Conservation (phyloP, 768 basidiomycete species). For the Mycena capillaripes region DNA sequence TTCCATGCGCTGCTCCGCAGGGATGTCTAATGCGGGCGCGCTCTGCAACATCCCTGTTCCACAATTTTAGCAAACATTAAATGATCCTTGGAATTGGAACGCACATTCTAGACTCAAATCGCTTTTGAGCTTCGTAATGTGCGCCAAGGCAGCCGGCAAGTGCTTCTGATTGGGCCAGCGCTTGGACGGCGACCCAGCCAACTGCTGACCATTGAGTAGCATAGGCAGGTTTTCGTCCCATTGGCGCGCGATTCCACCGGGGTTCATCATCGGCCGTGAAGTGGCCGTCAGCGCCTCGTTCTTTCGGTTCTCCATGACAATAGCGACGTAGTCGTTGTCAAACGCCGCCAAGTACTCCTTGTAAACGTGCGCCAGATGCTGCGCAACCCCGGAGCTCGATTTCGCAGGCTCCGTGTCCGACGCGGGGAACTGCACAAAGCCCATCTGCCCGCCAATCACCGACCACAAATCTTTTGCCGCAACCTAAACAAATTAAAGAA, state of each 20-base stretch:
- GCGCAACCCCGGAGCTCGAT: slow-evolving; percentile 72
- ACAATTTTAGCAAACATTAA: not conserved
- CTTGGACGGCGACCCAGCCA: too few species aligned
- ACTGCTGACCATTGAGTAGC: too few species aligned
- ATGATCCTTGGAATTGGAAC: slow-evolving; percentile 24
- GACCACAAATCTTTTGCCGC: slow-evolving; percentile 71
- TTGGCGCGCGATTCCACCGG: too few species aligned
- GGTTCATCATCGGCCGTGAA: slow-evolving; percentile 13
- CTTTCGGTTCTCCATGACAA: slow-evolving; percentile 54
- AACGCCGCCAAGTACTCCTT: slow-evolving; percentile 69
- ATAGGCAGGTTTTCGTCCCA: too few species aligned
- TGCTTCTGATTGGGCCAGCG: slow-evolving; percentile 52
- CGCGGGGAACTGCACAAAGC: slow-evolving; percentile 75
- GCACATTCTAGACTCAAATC: slow-evolving; percentile 49
- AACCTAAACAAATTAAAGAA: slow-evolving; percentile 56
- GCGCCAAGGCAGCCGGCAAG: slow-evolving; percentile 42
- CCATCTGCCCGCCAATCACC: slow-evolving; percentile 76
- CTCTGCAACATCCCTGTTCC: slow-evolving; percentile 48
- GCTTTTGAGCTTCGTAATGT: slow-evolving; percentile 50
- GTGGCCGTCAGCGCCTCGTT: slow-evolving; percentile 23
- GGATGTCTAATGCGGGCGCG: slow-evolving; percentile 55
- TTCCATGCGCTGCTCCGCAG: slow-evolving; percentile 67
- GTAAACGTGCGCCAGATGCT: slow-evolving; percentile 72
- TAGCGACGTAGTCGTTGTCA: slow-evolving; percentile 66
- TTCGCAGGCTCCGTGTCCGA: slow-evolving; percentile 72